These are phyloP conservation scores for Dichotomocladium elegans DNA, from an alignment of 371 early-diverging fungal genomes.

Conservation along the genomic window DNA sequence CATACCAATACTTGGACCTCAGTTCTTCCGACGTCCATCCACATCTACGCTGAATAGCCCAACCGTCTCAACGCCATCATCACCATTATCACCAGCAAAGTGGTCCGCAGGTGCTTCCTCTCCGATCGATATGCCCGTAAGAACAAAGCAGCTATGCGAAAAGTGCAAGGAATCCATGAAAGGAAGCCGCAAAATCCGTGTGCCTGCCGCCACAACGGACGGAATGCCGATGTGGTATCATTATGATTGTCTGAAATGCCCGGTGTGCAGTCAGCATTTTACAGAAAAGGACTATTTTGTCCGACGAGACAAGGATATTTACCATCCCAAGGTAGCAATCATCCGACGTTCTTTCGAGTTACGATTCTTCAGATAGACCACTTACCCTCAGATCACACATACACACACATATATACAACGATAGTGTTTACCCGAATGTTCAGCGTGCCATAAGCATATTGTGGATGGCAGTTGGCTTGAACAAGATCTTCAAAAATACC, in stretches of 20 bases:
- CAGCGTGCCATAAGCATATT: background rate
- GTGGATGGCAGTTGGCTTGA: background rate
- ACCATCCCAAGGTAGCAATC: background rate
- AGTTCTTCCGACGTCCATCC: no score
- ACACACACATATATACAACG: background rate
- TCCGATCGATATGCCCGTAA: no score
- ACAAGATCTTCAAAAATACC: background rate
- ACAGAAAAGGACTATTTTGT: background rate
- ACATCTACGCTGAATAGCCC: no score
- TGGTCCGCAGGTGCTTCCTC: no score
- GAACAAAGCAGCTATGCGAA: no score
- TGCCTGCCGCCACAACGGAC: background rate
- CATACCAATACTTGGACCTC: no score
- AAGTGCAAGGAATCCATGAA: no score
- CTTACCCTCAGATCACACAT: background rate
- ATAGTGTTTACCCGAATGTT: background rate
- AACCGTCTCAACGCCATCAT: no score
- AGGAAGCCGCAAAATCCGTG: background rate
- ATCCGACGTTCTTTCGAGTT: background rate
- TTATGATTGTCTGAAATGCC: slow-evolving; percentile 3
- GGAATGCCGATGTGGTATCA: no score
- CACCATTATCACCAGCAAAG: no score
- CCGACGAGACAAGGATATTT: background rate
- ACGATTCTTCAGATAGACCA: no score
- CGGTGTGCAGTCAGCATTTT: background rate